Conservation (phyloP, 192 early-diverging fungal genomes). For the Coemansia sp. region DNA sequence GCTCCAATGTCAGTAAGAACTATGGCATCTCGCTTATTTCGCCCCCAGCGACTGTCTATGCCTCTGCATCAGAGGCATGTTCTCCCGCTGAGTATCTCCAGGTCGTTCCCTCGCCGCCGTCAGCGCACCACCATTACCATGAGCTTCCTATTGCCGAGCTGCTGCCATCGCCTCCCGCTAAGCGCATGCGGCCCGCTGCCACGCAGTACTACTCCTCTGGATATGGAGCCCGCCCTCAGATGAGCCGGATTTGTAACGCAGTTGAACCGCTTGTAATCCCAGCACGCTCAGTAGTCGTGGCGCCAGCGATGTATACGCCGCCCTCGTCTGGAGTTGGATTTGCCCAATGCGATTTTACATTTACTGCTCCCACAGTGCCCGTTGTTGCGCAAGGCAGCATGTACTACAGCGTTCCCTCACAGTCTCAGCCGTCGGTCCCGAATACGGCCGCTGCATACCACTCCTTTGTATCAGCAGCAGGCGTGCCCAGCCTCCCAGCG, state of each 20-base stretch:
- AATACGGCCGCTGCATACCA: conserved; percentile 2
- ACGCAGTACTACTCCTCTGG: conserved; percentile 19
- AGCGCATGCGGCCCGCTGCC: conserved; percentile 41
- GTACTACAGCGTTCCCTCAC: neutral
- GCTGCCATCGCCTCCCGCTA: conserved; percentile 40
- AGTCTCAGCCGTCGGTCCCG: conserved; percentile 3
- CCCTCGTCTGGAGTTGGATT: conserved; percentile 35
- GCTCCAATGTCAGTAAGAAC: conserved; percentile 10
- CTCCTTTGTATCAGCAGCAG: neutral
- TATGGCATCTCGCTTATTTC: conserved; percentile 12
- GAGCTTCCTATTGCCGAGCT: conserved; percentile 27
- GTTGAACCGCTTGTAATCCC: conserved; percentile 32
- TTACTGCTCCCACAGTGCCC: conserved; percentile 30
- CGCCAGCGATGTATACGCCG: conserved; percentile 37
- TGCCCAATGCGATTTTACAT: conserved; percentile 43
- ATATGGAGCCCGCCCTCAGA: conserved; percentile 9
- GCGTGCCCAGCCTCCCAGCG: conserved; percentile 7
- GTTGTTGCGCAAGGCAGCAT: conserved; percentile 2
- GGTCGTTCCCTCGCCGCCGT: conserved; percentile 48
- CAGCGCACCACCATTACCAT: conserved; percentile 17
- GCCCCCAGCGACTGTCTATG: conserved; percentile 17
- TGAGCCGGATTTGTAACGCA: neutral
- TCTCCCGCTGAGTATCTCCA: conserved; percentile 36
- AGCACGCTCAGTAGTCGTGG: conserved; percentile 12
- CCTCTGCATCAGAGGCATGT: neutral